A percentile compares a stretch with the other conserved stretches of the same genome.
These are phyloP conservation scores for Candida awuae DNA, from an alignment of 805 yeast genomes.

Conservation along the genomic window DNA sequence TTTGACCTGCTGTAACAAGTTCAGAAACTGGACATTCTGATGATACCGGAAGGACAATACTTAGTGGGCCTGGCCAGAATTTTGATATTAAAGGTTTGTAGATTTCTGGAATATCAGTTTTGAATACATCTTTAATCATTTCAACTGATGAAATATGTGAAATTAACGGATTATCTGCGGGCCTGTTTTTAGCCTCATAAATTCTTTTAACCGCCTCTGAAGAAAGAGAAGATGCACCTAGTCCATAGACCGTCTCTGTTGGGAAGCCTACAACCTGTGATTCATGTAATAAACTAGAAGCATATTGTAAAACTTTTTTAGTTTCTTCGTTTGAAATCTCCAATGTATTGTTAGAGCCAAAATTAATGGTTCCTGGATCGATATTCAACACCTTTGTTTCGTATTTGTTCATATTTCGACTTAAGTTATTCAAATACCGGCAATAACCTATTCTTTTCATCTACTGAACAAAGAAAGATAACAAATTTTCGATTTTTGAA, in stretches of 20 bases:
- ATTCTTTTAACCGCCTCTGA: constrained; percentile 70
- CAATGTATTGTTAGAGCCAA: constrained; percentile 29
- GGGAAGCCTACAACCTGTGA: constrained; percentile 82
- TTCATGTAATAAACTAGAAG: constrained; percentile 46
- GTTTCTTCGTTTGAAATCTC: constrained; percentile 46
- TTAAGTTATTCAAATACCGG: constrained; percentile 1
- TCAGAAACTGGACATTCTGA: constrained; percentile 48
- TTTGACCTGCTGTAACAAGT: constrained; percentile 77
- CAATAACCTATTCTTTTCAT: no score
- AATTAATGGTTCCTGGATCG: constrained; percentile 43
- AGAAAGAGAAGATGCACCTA: constrained; percentile 78
- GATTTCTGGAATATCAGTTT: constrained; percentile 54
- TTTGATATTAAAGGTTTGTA: constrained; percentile 56
- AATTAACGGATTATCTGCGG: constrained; percentile 91
- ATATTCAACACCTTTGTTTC: constrained; percentile 46
- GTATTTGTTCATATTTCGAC: constrained; percentile 1
- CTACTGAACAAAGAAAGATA: no score
- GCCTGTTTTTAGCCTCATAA: constrained; percentile 84
- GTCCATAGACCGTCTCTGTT: constrained; percentile 94
- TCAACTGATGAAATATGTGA: constrained; percentile 75
- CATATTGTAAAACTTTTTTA: constrained; percentile 41
- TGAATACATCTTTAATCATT: constrained; percentile 58
- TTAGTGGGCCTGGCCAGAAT: constrained; percentile 96
- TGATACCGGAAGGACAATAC: constrained; percentile 67
- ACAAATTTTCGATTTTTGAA: no score